Conservation (phyloP, 768 basidiomycete genomes). For the Pisolithus sp. region DNA sequence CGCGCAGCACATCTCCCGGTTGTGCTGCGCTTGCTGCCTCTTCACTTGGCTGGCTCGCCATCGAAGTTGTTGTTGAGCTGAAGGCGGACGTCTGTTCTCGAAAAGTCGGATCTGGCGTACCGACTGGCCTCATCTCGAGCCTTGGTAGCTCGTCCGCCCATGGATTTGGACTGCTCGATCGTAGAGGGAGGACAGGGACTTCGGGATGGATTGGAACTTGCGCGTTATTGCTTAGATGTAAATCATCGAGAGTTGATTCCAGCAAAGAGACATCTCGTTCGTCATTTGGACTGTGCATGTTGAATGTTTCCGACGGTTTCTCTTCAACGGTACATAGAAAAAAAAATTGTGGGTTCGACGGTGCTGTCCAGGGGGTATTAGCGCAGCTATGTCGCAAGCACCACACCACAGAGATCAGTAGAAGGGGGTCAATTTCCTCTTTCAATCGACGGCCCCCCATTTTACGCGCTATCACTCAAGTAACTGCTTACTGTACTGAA, state of each 20-base stretch:
- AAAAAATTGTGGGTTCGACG: too few species aligned
- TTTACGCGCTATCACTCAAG: too few species aligned
- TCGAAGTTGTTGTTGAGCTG: conserved; percentile 27
- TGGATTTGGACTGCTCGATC: conserved; percentile 9
- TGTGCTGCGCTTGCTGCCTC: conserved; percentile 14
- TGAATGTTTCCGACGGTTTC: too few species aligned
- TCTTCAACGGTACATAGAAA: too few species aligned
- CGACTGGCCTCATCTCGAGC: conserved; percentile 5
- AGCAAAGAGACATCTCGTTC: neutral
- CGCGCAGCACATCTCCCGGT: conserved; percentile 39
- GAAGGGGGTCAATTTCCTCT: too few species aligned
- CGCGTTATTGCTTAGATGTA: neutral
- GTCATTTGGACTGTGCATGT: too few species aligned
- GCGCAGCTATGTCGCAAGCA: too few species aligned
- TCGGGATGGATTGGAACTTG: neutral
- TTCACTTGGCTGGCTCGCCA: conserved; percentile 3
- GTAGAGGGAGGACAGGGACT: neutral
- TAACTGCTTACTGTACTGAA: too few species aligned
- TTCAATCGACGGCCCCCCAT: too few species aligned
- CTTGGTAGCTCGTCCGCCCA: conserved; percentile 14
- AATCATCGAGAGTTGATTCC: neutral
- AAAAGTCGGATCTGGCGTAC: conserved; percentile 39
- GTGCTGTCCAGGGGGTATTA: too few species aligned
- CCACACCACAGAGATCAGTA: too few species aligned
- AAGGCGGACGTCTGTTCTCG: conserved; percentile 27